Evolutionary conservation across 192 early-diverging fungal species (phyloP).

Genomic region (Coemansia sp.): DNA sequence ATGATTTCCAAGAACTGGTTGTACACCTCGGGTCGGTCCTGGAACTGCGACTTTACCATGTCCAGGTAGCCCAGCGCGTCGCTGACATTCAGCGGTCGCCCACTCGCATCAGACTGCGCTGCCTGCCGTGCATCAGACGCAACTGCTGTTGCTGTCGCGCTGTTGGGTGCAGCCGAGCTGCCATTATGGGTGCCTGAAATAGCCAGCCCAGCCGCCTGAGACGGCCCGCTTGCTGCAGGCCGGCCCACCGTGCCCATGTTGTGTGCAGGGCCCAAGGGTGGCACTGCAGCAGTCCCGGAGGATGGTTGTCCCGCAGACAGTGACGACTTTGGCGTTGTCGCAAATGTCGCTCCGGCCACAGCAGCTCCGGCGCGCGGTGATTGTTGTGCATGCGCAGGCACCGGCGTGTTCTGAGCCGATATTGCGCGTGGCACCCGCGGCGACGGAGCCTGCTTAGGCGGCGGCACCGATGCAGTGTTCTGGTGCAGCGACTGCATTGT

Average conservation of each 20-base stretch:
- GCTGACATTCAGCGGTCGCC: constrained; percentile 62
- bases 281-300: constrained; percentile 6
- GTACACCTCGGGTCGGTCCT: constrained; percentile 92
- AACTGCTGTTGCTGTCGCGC: not conserved
- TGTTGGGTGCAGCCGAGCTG: not conserved
- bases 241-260: constrained; percentile 17
- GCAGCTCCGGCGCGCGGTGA: constrained; percentile 14
- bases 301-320: not conserved
- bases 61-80: constrained; percentile 97
- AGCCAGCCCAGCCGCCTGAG: constrained; percentile 11
- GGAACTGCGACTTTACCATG: constrained; percentile 90
- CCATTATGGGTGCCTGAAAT: constrained; percentile 7
- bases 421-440: constrained; percentile 35
- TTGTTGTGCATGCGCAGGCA: constrained; percentile 19
- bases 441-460: constrained; percentile 21
- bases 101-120: constrained; percentile 22
- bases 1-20: constrained; percentile 98
- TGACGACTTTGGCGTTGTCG: constrained; percentile 15
- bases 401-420: constrained; percentile 37
- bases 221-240: not conserved
- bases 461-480: constrained; percentile 41
- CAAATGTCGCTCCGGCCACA: constrained; percentile 9
- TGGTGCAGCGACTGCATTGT: constrained; percentile 45
- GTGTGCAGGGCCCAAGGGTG: constrained; percentile 13
- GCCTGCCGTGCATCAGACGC: constrained; percentile 11